Evolutionary conservation across 441 rosid genomes (phyloP), one percentile per base, ranked within the genome.

Genomic region (Adansonia grandidieri): DNA sequence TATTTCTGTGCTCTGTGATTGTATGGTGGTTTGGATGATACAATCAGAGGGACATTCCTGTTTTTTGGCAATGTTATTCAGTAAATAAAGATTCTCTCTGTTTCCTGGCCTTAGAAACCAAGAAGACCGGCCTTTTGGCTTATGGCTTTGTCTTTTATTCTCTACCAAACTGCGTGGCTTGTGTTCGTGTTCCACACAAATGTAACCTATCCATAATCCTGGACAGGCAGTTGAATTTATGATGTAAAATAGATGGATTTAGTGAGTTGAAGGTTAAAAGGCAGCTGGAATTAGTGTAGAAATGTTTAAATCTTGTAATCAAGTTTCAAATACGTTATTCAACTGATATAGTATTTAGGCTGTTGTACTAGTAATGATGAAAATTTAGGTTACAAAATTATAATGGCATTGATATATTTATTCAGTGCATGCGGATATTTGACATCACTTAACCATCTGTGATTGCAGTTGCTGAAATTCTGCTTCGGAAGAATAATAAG

Each of bases 401-500:
- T 60, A 48, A 14, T 47, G 78, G 42, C 17, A 53, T 53, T 40
- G 51, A 17, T 56, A 42, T 56, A 20, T 48, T 67, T 56, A 40
- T 50, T 17, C 73, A 47, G 9, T 15, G n/a, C 37, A 57, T 77
- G 79, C 67, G 74, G 65, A 19, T 66, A 24, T 2, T 19, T n/a
- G 22, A 37, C 37, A 56, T 40, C 13, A 20, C 24, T 47, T 66
- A 63, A 58, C 53, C 57, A 40, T 74, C 15, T 24, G 61, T 22
- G 60, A 57, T 78, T 78, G 87, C 94, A 93, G 99, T 89, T 86
- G 93, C 92, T 40, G 88, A 89, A 72, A 87, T 83, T 5, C 78
- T 89, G 78, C 91, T 83, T 54, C 89, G 93, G 98, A 92, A 84
- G 91, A 91, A 92, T 79, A 87, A 80, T 24, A 80, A 91, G 81